Evolutionary conservation across 768 basidiomycete species (phyloP), one percentile per base, ranked within the genome.

Genomic region (Boletellus sp.): DNA sequence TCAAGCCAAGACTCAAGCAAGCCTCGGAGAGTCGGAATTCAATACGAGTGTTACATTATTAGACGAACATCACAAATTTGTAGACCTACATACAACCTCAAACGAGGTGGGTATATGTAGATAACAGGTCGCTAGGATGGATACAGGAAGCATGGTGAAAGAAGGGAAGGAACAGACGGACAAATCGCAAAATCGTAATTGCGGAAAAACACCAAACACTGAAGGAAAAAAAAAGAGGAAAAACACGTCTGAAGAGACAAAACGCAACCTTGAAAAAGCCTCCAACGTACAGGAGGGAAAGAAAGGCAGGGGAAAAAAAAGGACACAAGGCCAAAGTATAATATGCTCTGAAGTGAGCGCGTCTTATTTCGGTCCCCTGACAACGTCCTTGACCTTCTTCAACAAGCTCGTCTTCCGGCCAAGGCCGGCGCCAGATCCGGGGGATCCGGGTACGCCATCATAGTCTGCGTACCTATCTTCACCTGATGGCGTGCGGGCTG

Each of bases 391-490:
- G 48, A 90, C 79, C 65, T 86, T 90, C 78, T 85, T 85, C 74
- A 90, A 78, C 51, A 91, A 70, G 62, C 87, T 89, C 1, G 85
- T 76, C 76, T 83, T 90, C 61, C 89, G 76, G 40, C 82, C 83
- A 1, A 91, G 74, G 20, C 74, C 72, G 8, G 61, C 60, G 4
- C 69, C 70, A 19, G 64, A 72, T 34, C 69, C 70, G 11, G 78
- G 71, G 5, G 70, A 67, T 46, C 59, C 56, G 47, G 56, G 59
- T 33, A 64, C 45, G 45, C 65, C 68, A 40, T 83, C 83, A 61
- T 80, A 78, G 60, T 86, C 84, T n/a, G 64, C 75, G 26, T 67
- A 62, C 26, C 47, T 62, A 46, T 69, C 68, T 43, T 64, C 68
- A 6, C 57, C 54, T 2, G 68, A 55, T 33, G 61, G 53, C 17